phyloP scores from a whole-genome alignment of 768 basidiomycete species.

The Tulasnella sp. region DNA sequence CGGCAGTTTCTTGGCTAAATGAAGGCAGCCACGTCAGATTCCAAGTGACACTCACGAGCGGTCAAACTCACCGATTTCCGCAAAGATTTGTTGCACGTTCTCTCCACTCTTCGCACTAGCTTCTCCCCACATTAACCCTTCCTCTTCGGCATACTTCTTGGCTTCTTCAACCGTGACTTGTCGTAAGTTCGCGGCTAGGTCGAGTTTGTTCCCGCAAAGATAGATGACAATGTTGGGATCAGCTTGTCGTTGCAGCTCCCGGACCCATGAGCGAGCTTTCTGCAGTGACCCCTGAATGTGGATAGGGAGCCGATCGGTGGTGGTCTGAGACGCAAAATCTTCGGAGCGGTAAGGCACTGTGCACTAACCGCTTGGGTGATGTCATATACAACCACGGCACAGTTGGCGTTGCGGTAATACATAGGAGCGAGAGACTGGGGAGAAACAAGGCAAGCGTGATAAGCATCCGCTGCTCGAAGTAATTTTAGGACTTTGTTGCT shows the following conservation, averaged over 20 bases:
- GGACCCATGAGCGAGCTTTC: slow-evolving; percentile 93
- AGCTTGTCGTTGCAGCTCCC: slow-evolving; percentile 92
- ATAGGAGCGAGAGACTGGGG: slow-evolving; percentile 59
- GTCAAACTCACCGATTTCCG: slow-evolving; percentile 60
- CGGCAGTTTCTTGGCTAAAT: slow-evolving; percentile 82
- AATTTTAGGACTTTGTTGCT: background rate
- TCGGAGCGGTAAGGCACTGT: background rate
- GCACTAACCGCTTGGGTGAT: slow-evolving; percentile 59
- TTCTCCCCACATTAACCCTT: slow-evolving; percentile 87
- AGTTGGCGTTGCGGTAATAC: slow-evolving; percentile 94
- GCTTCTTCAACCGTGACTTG: slow-evolving; percentile 83
- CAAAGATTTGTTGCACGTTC: slow-evolving; percentile 77
- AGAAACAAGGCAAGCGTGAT: background rate
- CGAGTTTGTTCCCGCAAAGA: slow-evolving; percentile 91
- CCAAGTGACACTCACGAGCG: background rate
- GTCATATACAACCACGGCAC: slow-evolving; percentile 91
- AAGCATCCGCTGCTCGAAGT: background rate
- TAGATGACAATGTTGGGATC: slow-evolving; percentile 95
- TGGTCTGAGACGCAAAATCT: background rate
- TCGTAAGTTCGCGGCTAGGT: slow-evolving; percentile 62
- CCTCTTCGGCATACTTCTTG: slow-evolving; percentile 84
- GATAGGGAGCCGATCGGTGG: background rate
- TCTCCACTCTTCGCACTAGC: slow-evolving; percentile 85
- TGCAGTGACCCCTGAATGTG: slow-evolving; percentile 57
- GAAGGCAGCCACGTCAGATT: background rate